phyloP scores from a whole-genome alignment of 2,329 filamentous ascomycete genomes.

The Colletotrichum siamense region DNA sequence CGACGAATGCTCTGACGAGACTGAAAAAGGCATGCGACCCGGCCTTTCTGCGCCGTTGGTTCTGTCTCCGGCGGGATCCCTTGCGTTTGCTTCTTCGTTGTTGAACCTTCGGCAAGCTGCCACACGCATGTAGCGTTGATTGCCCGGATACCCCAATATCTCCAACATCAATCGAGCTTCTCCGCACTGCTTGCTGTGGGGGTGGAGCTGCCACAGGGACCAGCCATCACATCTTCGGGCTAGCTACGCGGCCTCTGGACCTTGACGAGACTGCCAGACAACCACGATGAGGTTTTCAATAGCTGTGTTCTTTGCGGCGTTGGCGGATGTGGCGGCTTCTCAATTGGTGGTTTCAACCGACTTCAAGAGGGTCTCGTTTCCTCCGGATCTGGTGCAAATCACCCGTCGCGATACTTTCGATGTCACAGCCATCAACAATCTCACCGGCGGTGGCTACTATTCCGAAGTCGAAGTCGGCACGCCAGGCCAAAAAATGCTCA shows the following conservation, averaged over 20 bases:
- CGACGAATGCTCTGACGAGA: not conserved
- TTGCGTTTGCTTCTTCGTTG: not conserved
- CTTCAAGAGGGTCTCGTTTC: not conserved
- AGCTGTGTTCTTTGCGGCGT: not conserved
- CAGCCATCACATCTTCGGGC: not conserved
- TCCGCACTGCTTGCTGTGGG: not conserved
- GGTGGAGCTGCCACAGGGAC: not conserved
- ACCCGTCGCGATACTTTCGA: conserved; percentile 26
- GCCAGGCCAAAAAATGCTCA: conserved; percentile 59
- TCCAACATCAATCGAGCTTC: not conserved
- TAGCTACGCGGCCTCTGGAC: not conserved
- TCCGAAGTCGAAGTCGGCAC: conserved; percentile 69
- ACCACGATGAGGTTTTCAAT: not conserved
- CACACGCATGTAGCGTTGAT: not conserved
- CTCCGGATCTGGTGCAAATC: not conserved
- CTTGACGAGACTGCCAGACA: not conserved
- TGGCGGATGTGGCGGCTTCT: not conserved
- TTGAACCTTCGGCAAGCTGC: not conserved
- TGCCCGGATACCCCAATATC: not conserved
- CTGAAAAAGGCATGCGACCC: not conserved
- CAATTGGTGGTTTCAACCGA: conserved; percentile 11
- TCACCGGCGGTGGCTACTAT: conserved; percentile 65
- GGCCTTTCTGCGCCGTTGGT: not conserved
- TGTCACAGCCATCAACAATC: conserved; percentile 54
- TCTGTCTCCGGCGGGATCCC: not conserved